A percentile compares a stretch with the other conserved stretches of the same genome.
Conservation (phyloP, 805 yeast genomes). For the Lipomyces sp. region DNA sequence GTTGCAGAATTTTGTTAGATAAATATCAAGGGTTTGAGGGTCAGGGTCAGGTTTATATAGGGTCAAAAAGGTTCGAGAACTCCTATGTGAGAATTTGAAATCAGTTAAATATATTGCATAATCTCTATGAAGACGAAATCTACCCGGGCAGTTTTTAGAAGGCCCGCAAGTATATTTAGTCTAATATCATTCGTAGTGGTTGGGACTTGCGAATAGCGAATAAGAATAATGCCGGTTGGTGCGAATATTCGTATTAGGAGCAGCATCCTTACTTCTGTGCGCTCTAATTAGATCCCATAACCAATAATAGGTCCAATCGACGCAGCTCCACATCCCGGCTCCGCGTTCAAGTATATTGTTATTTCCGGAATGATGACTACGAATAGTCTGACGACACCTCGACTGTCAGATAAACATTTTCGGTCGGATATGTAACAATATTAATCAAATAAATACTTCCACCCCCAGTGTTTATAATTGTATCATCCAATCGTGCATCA, state of each 20-base stretch:
- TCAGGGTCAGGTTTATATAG: too few species aligned
- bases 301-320: background rate
- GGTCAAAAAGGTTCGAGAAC: too few species aligned
- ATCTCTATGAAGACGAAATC: too few species aligned
- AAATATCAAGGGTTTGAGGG: too few species aligned
- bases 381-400: background rate
- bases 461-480: background rate
- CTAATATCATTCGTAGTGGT: too few species aligned
- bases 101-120: too few species aligned
- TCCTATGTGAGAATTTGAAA: too few species aligned
- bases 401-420: background rate
- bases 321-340: background rate
- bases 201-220: background rate
- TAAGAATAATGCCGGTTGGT: background rate
- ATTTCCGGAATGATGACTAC: background rate
- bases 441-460: background rate
- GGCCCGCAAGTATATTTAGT: too few species aligned
- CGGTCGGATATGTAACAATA: background rate
- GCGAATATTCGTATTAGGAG: background rate
- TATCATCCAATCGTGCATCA: background rate
- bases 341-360: background rate
- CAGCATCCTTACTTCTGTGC: background rate
- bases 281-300: background rate
- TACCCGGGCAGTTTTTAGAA: too few species aligned
- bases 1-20: too few species aligned